phyloP scores from a whole-genome alignment of 805 yeast species.

The Myxozyma sirexii region DNA sequence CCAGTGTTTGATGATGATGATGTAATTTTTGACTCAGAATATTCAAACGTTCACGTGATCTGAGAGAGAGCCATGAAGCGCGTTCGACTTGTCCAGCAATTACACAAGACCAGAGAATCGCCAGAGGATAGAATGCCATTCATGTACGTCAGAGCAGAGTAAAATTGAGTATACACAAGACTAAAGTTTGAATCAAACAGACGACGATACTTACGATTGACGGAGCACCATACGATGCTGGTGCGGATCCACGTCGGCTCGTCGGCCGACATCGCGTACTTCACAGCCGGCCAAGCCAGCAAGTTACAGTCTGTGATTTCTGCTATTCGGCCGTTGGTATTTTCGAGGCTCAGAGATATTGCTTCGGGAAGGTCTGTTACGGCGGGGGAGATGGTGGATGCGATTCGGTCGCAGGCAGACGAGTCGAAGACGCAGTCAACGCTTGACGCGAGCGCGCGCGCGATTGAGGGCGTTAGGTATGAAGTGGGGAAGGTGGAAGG shows the following conservation, averaged over 20 bases:
- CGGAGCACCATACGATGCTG: constrained; percentile 6
- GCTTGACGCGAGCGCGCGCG: neutral
- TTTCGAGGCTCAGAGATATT: neutral
- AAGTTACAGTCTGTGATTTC: neutral
- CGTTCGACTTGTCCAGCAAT: neutral
- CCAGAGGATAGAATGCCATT: constrained; percentile 2
- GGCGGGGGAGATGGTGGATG: neutral
- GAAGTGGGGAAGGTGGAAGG: constrained; percentile 2
- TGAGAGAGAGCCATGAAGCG: no score
- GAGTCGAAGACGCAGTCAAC: neutral
- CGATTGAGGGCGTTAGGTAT: neutral
- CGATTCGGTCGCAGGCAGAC: neutral
- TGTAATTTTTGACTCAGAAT: no score
- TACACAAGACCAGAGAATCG: no score
- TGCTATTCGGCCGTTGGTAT: constrained; percentile 7
- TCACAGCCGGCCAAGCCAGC: neutral
- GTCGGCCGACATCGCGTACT: neutral
- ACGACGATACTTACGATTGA: constrained; percentile 10
- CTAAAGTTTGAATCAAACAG: neutral
- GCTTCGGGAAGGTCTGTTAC: neutral
- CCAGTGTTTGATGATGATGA: neutral
- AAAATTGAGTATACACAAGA: neutral
- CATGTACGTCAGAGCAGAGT: neutral
- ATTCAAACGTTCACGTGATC: no score
- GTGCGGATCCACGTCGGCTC: constrained; percentile 1